These are phyloP conservation scores for Fragaria vesca DNA, from an alignment of 306 rosid species.

Conservation along the genomic window DNA sequence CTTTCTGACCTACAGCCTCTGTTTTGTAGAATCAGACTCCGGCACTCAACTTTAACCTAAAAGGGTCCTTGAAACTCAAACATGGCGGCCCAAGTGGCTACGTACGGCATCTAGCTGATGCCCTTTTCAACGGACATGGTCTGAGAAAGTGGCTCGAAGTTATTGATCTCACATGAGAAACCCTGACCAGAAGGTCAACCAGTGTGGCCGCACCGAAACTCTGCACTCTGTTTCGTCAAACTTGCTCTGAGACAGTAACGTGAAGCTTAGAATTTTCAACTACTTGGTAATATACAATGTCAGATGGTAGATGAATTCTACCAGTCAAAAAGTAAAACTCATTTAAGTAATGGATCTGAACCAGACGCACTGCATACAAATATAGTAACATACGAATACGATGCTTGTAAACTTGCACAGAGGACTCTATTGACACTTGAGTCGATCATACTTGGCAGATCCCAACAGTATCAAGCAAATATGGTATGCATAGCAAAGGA, in stretches of 20 bases:
- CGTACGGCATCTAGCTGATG: not conserved
- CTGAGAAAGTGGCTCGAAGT: constrained; percentile 13
- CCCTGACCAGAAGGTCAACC: constrained; percentile 3
- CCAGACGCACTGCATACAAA: not conserved
- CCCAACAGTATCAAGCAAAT: not conserved
- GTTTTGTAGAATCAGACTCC: constrained; percentile 6
- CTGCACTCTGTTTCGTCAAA: constrained; percentile 1
- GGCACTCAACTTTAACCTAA: not conserved
- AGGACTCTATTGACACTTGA: not conserved
- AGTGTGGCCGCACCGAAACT: constrained; percentile 1
- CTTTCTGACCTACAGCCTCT: not conserved
- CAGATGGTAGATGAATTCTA: not conserved
- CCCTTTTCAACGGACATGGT: not conserved
- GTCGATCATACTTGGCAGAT: no score
- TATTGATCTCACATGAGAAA: not conserved
- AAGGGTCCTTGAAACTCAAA: not conserved
- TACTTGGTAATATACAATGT: not conserved
- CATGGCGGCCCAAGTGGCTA: not conserved
- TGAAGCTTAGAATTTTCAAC: not conserved
- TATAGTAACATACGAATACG: not conserved
- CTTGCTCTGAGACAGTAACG: not conserved
- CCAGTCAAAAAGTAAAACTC: not conserved
- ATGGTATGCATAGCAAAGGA: not conserved
- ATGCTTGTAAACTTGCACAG: not conserved
- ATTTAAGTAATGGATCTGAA: not conserved